These are phyloP conservation scores for Pyrenochaeta sp. DNA, from an alignment of 2,329 filamentous ascomycete species.

Conservation along the genomic window DNA sequence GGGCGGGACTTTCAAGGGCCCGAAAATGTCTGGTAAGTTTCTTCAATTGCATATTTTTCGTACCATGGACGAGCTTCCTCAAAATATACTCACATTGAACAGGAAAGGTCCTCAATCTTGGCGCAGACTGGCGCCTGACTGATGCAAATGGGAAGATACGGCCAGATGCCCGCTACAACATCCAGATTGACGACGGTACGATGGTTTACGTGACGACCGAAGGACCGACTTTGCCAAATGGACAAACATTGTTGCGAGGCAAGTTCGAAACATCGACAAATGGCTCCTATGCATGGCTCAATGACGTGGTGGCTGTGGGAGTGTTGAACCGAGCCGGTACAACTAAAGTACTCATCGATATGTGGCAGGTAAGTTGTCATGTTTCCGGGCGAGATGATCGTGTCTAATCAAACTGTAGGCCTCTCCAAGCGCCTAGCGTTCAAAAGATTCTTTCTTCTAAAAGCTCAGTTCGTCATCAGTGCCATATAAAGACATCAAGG, in stretches of 20 bases:
- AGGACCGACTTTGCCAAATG: conserved; percentile 36
- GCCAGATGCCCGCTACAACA: conserved; percentile 48
- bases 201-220: conserved; percentile 44
- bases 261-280: conserved; percentile 45
- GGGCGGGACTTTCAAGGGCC: conserved; percentile 40
- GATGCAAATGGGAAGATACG: conserved; percentile 32
- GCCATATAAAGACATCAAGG: no score
- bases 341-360: conserved; percentile 29
- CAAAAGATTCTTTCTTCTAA: no score
- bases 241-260: conserved; percentile 39
- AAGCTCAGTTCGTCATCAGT: no score
- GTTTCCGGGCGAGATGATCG: background rate
- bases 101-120: conserved; percentile 44
- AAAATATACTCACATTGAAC: background rate
- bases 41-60: conserved; percentile 10
- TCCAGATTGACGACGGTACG: conserved; percentile 46
- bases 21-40: conserved; percentile 28
- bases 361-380: conserved; percentile 30
- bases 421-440: background rate
- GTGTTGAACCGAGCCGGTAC: conserved; percentile 29
- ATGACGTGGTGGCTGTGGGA: conserved; percentile 44
- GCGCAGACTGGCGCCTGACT: conserved; percentile 49
- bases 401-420: conserved; percentile 1
- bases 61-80: no score
- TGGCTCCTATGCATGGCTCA: conserved; percentile 47